Percentiles rank a stretch among this genome's conserved stretches.
These are phyloP conservation scores for Pseudogymnoascus sp. DNA, from an alignment of 2,329 filamentous ascomycete species.

Conservation along the genomic window DNA sequence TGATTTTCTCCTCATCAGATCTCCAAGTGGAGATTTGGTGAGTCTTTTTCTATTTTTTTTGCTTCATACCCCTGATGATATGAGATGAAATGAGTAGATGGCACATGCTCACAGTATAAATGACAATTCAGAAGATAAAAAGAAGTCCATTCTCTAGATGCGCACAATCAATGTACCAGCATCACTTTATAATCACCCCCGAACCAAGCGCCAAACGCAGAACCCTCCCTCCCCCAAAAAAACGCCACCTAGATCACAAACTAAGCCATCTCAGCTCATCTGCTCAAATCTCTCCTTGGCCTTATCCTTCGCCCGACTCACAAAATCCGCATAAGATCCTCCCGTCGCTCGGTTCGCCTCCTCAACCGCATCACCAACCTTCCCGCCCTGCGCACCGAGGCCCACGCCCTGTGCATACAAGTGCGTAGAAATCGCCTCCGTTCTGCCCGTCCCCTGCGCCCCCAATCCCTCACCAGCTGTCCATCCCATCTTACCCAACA, in stretches of 20 bases:
- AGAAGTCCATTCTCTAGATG: background rate
- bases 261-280: slow-evolving; percentile 28
- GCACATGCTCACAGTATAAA: background rate
- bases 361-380: slow-evolving; percentile 58
- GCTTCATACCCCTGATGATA: background rate
- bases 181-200: background rate
- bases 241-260: background rate
- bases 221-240: background rate
- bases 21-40: background rate
- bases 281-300: slow-evolving; percentile 58
- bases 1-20: slow-evolving; percentile 8
- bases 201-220: background rate
- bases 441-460: slow-evolving; percentile 52
- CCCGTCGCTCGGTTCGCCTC: slow-evolving; percentile 55
- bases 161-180: background rate
- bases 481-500: slow-evolving; percentile 70
- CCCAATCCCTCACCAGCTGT: slow-evolving; percentile 56
- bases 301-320: slow-evolving; percentile 56
- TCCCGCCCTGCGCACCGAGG: slow-evolving; percentile 60
- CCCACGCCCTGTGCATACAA: slow-evolving; percentile 62
- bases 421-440: slow-evolving; percentile 54
- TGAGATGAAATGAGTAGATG: background rate
- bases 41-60: background rate
- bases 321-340: slow-evolving; percentile 52
- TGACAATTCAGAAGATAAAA: background rate